Evolutionary conservation across 2,329 filamentous ascomycete genomes (phyloP).

Genomic region (Trichoderma harzianum): DNA sequence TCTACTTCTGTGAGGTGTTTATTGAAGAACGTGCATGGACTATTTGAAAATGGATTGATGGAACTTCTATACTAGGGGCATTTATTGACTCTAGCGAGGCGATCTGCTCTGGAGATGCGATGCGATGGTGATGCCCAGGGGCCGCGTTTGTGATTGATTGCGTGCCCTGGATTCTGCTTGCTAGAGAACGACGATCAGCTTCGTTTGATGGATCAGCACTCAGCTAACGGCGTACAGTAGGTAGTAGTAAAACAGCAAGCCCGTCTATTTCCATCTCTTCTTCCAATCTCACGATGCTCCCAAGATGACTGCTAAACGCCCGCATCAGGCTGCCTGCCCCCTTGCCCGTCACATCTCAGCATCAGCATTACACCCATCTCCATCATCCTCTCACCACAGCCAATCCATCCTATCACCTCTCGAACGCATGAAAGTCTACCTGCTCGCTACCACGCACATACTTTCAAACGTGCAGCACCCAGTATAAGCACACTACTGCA

Average conservation of each 20-base stretch:
- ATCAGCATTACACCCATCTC: not conserved
- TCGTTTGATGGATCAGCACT: too few relatives aligned
- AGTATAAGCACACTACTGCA: not conserved
- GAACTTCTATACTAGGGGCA: too few relatives aligned
- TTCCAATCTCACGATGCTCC: not conserved
- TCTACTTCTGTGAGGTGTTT: not conserved
- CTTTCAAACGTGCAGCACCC: not conserved
- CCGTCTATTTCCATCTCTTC: not conserved
- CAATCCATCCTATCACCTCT: not conserved
- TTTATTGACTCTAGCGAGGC: not conserved
- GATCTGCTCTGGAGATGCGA: not conserved
- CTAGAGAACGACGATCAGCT: not conserved
- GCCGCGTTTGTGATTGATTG: constrained; percentile 1
- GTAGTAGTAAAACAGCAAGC: not conserved
- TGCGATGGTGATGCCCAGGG: not conserved
- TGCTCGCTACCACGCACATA: not conserved
- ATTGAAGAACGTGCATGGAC: not conserved
- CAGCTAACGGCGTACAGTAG: not conserved
- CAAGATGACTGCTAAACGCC: not conserved
- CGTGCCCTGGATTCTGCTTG: not conserved
- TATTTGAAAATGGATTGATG: not conserved
- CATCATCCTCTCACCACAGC: not conserved
- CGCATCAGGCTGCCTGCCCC: not conserved
- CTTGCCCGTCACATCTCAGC: not conserved
- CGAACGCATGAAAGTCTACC: not conserved